Base-by-base conservation (phyloP, 768 basidiomycete genomes). In the Russula lepida region DNA sequence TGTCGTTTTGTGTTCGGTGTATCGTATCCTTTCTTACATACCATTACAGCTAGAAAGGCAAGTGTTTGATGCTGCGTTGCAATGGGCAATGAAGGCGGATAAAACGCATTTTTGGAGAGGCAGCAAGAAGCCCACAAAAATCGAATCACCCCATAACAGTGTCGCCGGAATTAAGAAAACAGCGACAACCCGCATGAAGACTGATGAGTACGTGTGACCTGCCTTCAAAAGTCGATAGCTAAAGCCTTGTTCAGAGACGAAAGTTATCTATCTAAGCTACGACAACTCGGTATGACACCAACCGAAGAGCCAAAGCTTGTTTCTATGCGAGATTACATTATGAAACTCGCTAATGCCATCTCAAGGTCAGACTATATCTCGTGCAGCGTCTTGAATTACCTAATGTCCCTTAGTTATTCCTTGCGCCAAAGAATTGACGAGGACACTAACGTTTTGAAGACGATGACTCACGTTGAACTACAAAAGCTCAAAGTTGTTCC, bases 401-500 rank as follows among this genome's bases (percentile, higher is more conserved):
- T 37, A 15, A 25, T 46, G 25, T 51, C 19, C 30, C n/a, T 23
- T 67, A 92, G 90, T 64, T 89, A 89, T 66, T 76, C 84, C 4
- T 83, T 84, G 23, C 83, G 90, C 21, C 65, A 84, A 33, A 83
- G 75, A 57, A 72, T 78, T 25, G 88, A 91, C 62, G 79, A 77
- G 39, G 87, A 88, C 65, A 72, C 80, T 0, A 85, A 84, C 21
- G 80, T 78, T 60, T 76, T 91, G 25, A 86, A 83, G 69, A 77
- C 82, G 5, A 80, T 78, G 9, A 82, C 81, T 21, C 82, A 86
- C 52, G 78, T 92, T 35, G 88, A 92, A 60, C 79, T 99, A 43
- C 88, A 88, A 67, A 92, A 91, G 68, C 83, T 98, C 4, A 87
- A 88, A 1, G 87, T 95, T 5, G 89, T 94, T 0, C 92, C 93